Evolutionary conservation across 441 rosid species (phyloP).

Genomic region (Croton laevigatus): DNA sequence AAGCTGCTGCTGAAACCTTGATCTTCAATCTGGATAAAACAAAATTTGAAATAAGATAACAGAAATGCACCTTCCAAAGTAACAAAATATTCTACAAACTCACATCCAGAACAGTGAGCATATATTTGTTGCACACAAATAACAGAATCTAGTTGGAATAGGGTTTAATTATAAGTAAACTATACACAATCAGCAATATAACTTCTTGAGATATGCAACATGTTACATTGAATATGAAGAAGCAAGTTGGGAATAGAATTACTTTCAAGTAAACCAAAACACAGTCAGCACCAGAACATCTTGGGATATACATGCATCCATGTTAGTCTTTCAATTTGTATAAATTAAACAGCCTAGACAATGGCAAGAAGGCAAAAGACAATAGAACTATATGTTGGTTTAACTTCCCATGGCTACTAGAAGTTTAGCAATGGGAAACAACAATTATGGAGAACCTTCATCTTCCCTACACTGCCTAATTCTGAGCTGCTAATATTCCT

Average conservation of each 20-base stretch:
- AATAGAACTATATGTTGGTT: background rate
- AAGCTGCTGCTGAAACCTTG: constrained; percentile 68
- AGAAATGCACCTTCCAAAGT: constrained; percentile 12
- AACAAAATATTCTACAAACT: background rate
- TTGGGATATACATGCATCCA: background rate
- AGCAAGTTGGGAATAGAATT: background rate
- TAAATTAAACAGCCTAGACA: background rate
- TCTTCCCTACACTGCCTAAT: background rate
- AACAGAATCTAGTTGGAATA: background rate
- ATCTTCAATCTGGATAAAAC: constrained; percentile 73
- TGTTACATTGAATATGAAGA: background rate
- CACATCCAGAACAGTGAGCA: constrained; percentile 4
- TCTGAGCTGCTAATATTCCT: too few relatives aligned
- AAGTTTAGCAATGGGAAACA: background rate
- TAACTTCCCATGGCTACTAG: background rate
- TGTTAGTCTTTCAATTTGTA: background rate
- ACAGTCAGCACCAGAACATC: background rate
- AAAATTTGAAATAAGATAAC: constrained; percentile 23
- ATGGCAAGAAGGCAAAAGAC: background rate
- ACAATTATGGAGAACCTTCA: background rate
- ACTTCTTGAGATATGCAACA: background rate
- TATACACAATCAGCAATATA: background rate
- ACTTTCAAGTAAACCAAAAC: background rate
- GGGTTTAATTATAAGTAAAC: background rate
- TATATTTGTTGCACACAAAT: background rate